Evolutionary conservation across 805 yeast genomes (phyloP).

Genomic region (Starmerella potacharoeniae): DNA sequence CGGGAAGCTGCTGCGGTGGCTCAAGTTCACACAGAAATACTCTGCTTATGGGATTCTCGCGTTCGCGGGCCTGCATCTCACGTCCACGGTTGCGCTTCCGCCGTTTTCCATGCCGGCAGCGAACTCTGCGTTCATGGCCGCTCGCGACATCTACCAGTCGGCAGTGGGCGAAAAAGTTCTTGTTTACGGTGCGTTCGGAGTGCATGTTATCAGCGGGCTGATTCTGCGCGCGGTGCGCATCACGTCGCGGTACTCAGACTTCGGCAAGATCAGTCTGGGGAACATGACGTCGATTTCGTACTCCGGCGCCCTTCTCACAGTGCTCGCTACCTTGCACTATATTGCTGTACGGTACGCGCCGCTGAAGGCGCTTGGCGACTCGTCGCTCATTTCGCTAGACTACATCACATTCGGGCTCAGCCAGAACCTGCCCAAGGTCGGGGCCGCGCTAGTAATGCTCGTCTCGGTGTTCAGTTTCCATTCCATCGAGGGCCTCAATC

Average conservation of each 20-base stretch:
- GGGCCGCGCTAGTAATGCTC: conserved; percentile 2
- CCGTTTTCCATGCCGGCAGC: conserved; percentile 34
- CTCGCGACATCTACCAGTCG: conserved; percentile 49
- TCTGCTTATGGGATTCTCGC: conserved; percentile 47
- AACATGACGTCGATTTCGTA: background rate
- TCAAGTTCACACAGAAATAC: conserved; percentile 39
- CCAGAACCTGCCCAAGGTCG: background rate
- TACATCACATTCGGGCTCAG: conserved; percentile 33
- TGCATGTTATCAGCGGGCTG: conserved; percentile 48
- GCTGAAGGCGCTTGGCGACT: conserved; percentile 49
- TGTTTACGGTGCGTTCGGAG: conserved; percentile 37
- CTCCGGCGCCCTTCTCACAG: conserved; percentile 46
- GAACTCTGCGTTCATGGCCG: conserved; percentile 47
- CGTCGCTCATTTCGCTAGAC: conserved; percentile 42
- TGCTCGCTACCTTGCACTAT: conserved; percentile 38
- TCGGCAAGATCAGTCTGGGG: conserved; percentile 32
- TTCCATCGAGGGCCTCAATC: conserved; percentile 10
- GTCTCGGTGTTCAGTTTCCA: conserved; percentile 10
- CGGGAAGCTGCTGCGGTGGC: background rate
- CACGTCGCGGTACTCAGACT: conserved; percentile 21
- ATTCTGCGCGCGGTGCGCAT: conserved; percentile 33
- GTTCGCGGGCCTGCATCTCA: conserved; percentile 47
- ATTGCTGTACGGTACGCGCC: conserved; percentile 42
- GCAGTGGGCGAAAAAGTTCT: conserved; percentile 39
- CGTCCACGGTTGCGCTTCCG: conserved; percentile 47